Evolutionary conservation across 768 basidiomycete species (phyloP), one percentile per base, ranked within the genome.

Genomic region (Crucibulum laeve): DNA sequence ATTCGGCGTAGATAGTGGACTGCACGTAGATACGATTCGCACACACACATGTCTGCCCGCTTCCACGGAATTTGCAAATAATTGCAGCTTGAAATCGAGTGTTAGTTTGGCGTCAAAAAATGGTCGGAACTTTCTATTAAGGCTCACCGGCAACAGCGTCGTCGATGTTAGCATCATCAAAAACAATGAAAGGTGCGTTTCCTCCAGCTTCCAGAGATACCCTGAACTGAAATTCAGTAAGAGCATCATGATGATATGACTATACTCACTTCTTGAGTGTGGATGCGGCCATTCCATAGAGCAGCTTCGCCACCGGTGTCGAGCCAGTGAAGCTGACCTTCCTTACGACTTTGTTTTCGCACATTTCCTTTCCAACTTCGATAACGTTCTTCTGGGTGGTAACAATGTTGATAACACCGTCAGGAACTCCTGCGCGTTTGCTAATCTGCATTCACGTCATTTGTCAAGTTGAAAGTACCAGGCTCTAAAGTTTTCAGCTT

Each of bases 121-220:
- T 33, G n/a, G n/a, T n/a, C n/a, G n/a, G n/a, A n/a, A n/a, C n/a
- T n/a, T n/a, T n/a, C n/a, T n/a, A n/a, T 42, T 46, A 44, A 4
- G 49, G 58, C 48, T 47, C 59, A 77, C 94, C 89, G 51, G 84
- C 81, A 5, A 99, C 91, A 22, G 96, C 96, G 44, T 85, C 82
- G 38, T 92, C 89, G 40, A 99, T 76, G 59, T 98, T 84, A 0
- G 93, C 95, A 56, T 98, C 96, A 50, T 92, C 88, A 60, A 99
- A 98, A 5, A 99, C 88, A 53, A 98, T 96, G 63, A 99, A 93
- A 0, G 95, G 88, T 0, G 94, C 82, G 52, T 98, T 98, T 22
- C 96, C 95, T 11, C 93, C 91, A 22, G 92, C 88, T 65, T 95
- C 92, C 26, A 92, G 63, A 1, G 91, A 91, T 70, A 73, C 62